These are phyloP conservation scores for Mortierella sp. DNA, from an alignment of 371 early-diverging fungal species.

Conservation along the genomic window DNA sequence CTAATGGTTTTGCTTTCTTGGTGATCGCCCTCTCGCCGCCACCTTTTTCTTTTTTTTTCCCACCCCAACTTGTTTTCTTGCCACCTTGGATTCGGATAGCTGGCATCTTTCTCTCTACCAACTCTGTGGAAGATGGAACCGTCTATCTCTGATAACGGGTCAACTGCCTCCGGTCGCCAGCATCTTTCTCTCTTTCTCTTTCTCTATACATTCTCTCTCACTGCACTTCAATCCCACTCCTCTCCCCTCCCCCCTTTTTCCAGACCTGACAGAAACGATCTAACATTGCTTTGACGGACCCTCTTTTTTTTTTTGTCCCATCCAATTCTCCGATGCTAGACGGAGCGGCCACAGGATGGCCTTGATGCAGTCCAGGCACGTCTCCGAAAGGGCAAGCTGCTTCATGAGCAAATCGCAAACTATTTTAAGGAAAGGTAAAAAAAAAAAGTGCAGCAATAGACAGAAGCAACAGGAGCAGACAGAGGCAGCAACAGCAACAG, in stretches of 20 bases:
- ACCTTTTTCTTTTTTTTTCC: too few relatives aligned
- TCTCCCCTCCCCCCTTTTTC: neutral
- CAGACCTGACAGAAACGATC: neutral
- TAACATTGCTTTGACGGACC: neutral
- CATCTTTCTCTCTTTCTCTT: too few relatives aligned
- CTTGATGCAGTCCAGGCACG: constrained; percentile 61
- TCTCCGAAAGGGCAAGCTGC: constrained; percentile 56
- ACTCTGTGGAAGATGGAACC: too few relatives aligned
- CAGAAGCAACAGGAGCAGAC: too few relatives aligned
- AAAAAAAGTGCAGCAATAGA: neutral
- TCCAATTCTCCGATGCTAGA: constrained; percentile 36
- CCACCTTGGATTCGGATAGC: too few relatives aligned
- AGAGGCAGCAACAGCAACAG: too few relatives aligned
- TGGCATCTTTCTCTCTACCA: too few relatives aligned
- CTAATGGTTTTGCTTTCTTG: too few relatives aligned
- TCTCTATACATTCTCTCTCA: neutral
- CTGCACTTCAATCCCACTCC: constrained; percentile 4
- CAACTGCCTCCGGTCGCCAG: too few relatives aligned
- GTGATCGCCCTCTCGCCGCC: too few relatives aligned
- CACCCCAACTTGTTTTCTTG: too few relatives aligned
- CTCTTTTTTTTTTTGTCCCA: neutral
- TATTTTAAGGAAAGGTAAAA: constrained; percentile 67
- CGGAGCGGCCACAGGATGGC: constrained; percentile 63
- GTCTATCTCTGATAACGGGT: too few relatives aligned
- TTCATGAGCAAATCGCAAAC: constrained; percentile 70